Evolutionary conservation across 2,329 filamentous ascomycete species (phyloP), one percentile per base, ranked within the genome.

Genomic region (Aspergillus sp.): DNA sequence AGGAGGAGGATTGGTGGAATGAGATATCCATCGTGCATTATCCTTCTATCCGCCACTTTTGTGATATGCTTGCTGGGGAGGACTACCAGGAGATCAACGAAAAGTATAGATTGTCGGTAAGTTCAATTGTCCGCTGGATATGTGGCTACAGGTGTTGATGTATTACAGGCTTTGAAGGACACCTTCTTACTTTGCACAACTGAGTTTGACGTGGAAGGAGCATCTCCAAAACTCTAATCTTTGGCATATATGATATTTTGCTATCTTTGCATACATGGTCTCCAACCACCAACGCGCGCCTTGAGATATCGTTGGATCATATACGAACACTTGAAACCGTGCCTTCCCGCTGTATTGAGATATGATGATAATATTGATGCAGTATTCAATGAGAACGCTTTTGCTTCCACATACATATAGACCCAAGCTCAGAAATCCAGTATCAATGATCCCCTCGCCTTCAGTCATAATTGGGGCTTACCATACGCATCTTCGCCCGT

Each of bases 1-100:
- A 64, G 15, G 69, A 66, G 43, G 60, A 63, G 49, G 74, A 72
- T 12, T 75, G 74, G 55, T 89, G 87, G 86, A 84, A 89, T 70
- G 86, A 89, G 73, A 80, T 89, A 62, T 86, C 86, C 0, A 77
- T 89, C 47, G 87, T 86, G 58, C 86, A 88, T 75, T 89, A 89
- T 72, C 86, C 87, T 3, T 86, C 81, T 54, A 82, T 88, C 38
- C 64, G 72, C 62, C 85, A 89, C 71, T 89, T 89, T 68, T 82
- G 82, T 47, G 85, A 87, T 68, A 88, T 87, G 85, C 68, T 86
- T 47, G 80, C 77, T 1, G 81, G 81, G 47, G 77, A 80, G 66
- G 85, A 87, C 67, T 87, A 87, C 70, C 85, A 87, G 75, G 78
- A 73, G 41, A 84, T 85, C 5, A 88, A 88, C 72, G 75, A 80